Conservation (phyloP, 2,329 filamentous ascomycete genomes). For the Aspergillus sp. region DNA sequence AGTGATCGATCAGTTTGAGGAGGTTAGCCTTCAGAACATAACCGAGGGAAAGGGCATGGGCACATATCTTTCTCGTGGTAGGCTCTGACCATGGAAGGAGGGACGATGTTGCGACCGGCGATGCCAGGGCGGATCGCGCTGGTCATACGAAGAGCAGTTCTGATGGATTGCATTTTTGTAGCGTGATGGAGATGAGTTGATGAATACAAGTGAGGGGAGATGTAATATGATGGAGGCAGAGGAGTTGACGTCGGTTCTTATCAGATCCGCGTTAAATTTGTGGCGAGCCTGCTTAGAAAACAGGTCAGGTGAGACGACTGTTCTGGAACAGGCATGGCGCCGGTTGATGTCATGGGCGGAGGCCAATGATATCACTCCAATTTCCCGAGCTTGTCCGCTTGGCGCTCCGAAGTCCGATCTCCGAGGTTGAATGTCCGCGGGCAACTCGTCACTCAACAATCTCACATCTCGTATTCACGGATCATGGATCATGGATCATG, state of each 20-base stretch:
- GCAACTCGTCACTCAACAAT: background rate
- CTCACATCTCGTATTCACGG: no score
- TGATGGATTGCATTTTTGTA: conserved; percentile 12
- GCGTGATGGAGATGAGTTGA: background rate
- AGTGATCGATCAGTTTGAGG: conserved; percentile 70
- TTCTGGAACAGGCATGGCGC: background rate
- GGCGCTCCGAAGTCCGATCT: conserved; percentile 8
- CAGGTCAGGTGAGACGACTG: conserved; percentile 7
- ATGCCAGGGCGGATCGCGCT: conserved; percentile 8
- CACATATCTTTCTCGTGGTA: conserved; percentile 68
- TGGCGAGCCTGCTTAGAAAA: conserved; percentile 12
- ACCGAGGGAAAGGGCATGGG: background rate
- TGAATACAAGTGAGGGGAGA: background rate
- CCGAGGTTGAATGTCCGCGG: conserved; percentile 2
- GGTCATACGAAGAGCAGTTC: conserved; percentile 10
- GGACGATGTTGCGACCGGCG: conserved; percentile 9
- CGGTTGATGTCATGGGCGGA: background rate
- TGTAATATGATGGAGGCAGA: conserved; percentile 7
- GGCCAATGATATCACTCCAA: conserved; percentile 3
- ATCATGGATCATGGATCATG: no score
- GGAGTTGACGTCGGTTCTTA: conserved; percentile 12
- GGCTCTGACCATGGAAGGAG: conserved; percentile 10
- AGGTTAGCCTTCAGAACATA: conserved; percentile 12
- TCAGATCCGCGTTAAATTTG: conserved; percentile 12
- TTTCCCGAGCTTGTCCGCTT: background rate